Evolutionary conservation across 2,329 filamentous ascomycete species (phyloP), one percentile per base, ranked within the genome.

Genomic region (Colletotrichum theobromicola): DNA sequence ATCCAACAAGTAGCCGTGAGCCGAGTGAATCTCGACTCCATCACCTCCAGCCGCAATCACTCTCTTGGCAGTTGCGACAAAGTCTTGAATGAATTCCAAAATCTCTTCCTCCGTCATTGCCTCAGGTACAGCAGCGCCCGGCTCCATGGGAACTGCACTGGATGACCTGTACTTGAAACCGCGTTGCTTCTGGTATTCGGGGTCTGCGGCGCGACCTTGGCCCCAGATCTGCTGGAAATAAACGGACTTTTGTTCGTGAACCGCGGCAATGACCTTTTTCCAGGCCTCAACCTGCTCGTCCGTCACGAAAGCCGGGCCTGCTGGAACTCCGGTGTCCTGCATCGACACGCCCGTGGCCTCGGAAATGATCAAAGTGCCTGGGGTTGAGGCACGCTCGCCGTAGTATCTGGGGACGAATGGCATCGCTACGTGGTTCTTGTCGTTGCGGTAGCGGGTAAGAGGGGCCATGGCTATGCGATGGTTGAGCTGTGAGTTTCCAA

Each of bases 101-200:
- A 94, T 94, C 42, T 94, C 91, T 5, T 87, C 82, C 32, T 88
- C 84, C 0, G 89, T 91, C 88, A 94, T 89, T n/a, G 87, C 92
- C 75, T 88, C 89, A 2, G 92, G 92, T 18, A 70, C 46, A 5
- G 68, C 26, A 28, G 68, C 68, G 9, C 26, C 50, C 2, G 50
- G 50, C 16, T 67, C 53, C 57, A 75, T 69, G 8, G 65, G 37
- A 7, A 73, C 64, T 30, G 63, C 68, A 16, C 75, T 75, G 16
- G 68, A 67, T 3, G 75, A 76, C 12, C 63, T 37, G 24, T 65
- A 75, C 32, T 37, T 34, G 35, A 55, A 66, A 4, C 73, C 73
- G 13, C 69, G 72, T 57, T 58, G 37, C 28, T 63, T 71, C 57
- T 64, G 35, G 35, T 75, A 74, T 7, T 67, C 60, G 7, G 68